A percentile compares a stretch with the other conserved stretches of the same genome.
phyloP scores from a whole-genome alignment of 1,284 basidiomycete genomes.

The Trametes polyzona region DNA sequence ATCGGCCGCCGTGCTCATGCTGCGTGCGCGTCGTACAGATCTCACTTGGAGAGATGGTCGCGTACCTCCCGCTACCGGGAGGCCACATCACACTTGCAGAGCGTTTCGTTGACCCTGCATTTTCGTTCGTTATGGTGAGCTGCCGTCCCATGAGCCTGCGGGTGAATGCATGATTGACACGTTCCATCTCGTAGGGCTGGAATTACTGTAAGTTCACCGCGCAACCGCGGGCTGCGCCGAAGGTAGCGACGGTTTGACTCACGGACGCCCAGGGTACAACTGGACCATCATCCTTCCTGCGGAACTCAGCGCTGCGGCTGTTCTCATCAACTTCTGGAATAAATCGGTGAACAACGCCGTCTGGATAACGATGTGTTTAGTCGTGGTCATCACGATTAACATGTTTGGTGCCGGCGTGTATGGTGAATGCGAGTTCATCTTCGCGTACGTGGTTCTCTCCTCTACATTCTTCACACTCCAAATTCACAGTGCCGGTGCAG shows the following conservation, averaged over 20 bases:
- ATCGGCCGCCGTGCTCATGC: slow-evolving; percentile 16
- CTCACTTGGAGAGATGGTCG: slow-evolving; percentile 64
- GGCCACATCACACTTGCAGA: slow-evolving; percentile 72
- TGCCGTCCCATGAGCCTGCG: neutral
- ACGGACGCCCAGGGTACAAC: slow-evolving; percentile 46
- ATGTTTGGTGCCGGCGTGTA: slow-evolving; percentile 54
- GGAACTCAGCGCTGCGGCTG: slow-evolving; percentile 67
- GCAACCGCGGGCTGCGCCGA: too few species aligned
- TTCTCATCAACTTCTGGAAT: slow-evolving; percentile 69
- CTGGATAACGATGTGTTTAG: slow-evolving; percentile 67
- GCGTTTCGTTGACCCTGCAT: slow-evolving; percentile 72
- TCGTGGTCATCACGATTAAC: slow-evolving; percentile 71
- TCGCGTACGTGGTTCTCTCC: slow-evolving; percentile 39
- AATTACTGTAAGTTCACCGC: slow-evolving; percentile 51
- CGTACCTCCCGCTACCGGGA: slow-evolving; percentile 70
- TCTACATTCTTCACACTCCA: neutral
- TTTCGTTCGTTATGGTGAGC: slow-evolving; percentile 63
- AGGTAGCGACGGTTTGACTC: too few species aligned
- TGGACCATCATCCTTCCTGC: slow-evolving; percentile 59
- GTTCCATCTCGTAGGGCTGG: slow-evolving; percentile 49
- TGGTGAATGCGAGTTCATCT: slow-evolving; percentile 61
- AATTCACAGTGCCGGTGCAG: slow-evolving; percentile 26
- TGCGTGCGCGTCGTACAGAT: slow-evolving; percentile 31
- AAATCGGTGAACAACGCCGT: slow-evolving; percentile 53
- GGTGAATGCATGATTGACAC: neutral